Percentiles rank a stretch among this genome's conserved stretches.
phyloP scores from a whole-genome alignment of 1,139 yeast species.

The Kodamaea ohmeri region DNA sequence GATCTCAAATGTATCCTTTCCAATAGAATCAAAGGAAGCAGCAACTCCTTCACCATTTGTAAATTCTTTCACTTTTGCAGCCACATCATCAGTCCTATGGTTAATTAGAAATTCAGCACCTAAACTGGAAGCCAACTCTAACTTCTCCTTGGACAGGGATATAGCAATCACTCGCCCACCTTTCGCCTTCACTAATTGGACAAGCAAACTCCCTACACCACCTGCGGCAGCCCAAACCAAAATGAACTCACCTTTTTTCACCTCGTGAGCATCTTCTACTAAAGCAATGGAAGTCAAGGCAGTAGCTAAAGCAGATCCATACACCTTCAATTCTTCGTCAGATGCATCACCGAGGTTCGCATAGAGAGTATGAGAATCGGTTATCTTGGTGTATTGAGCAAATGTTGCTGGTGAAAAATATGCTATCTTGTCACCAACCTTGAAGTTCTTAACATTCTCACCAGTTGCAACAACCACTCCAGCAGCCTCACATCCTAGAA shows the following conservation, averaged over 20 bases:
- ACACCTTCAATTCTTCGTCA: conserved; percentile 48
- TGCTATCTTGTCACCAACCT: conserved; percentile 72
- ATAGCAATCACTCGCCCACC: conserved; percentile 86
- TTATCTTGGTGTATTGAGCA: conserved; percentile 65
- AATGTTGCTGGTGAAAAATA: conserved; percentile 53
- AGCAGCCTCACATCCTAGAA: conserved; percentile 81
- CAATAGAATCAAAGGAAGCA: conserved; percentile 78
- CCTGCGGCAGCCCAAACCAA: conserved; percentile 94
- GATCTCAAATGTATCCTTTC: conserved; percentile 75
- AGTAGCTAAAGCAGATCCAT: conserved; percentile 64
- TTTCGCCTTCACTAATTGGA: conserved; percentile 55
- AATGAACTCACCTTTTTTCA: conserved; percentile 64
- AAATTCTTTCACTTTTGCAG: conserved; percentile 56
- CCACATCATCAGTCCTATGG: conserved; percentile 55
- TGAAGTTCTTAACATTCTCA: conserved; percentile 48
- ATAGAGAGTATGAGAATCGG: conserved; percentile 29
- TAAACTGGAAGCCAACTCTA: conserved; percentile 53
- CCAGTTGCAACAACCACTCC: conserved; percentile 76
- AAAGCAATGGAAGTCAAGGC: conserved; percentile 79
- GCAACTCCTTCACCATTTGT: conserved; percentile 72
- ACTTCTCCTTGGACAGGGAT: conserved; percentile 71
- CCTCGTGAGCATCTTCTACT: conserved; percentile 60
- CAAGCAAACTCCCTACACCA: conserved; percentile 75
- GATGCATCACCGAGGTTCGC: conserved; percentile 49
- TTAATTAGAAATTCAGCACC: conserved; percentile 79